A percentile compares a stretch with the other conserved stretches of the same genome.
Evolutionary conservation across 2,329 filamentous ascomycete genomes (phyloP).

Genomic region (Diplodia intermedia): DNA sequence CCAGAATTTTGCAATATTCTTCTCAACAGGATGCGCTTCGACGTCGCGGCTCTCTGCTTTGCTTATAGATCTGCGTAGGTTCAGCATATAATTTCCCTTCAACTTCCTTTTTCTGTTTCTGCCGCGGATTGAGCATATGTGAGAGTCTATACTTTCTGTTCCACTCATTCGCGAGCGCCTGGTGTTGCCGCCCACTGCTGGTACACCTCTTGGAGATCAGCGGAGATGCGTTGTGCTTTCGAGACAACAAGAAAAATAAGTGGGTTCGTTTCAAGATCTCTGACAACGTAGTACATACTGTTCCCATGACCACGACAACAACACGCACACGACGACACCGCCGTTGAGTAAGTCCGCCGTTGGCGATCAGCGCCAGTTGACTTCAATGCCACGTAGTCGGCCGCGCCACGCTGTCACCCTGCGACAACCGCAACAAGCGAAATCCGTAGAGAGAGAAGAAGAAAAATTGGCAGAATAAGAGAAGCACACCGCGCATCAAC

Average conservation of each 20-base stretch:
- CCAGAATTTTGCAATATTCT: not conserved
- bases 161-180: not conserved
- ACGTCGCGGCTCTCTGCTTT: not conserved
- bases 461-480: not conserved
- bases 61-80: not conserved
- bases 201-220: not conserved
- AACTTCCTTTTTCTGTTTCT: not conserved
- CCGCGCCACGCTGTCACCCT: not conserved
- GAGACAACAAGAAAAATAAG: not conserved
- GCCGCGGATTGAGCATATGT: not conserved
- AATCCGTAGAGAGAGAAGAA: too few relatives aligned
- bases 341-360: not conserved
- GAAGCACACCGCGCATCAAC: not conserved
- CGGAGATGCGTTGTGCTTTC: not conserved
- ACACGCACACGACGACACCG: not conserved
- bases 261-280: not conserved
- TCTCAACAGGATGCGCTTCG: not conserved
- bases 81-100: not conserved
- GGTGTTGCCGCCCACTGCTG: not conserved
- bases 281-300: not conserved
- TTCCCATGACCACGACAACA: constrained; percentile 1
- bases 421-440: not conserved
- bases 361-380: too few relatives aligned
- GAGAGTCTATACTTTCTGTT: not conserved
- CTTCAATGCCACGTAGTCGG: not conserved